Evolutionary conservation across 2,329 filamentous ascomycete species (phyloP).

Genomic region (Aspergillus carbonarius): DNA sequence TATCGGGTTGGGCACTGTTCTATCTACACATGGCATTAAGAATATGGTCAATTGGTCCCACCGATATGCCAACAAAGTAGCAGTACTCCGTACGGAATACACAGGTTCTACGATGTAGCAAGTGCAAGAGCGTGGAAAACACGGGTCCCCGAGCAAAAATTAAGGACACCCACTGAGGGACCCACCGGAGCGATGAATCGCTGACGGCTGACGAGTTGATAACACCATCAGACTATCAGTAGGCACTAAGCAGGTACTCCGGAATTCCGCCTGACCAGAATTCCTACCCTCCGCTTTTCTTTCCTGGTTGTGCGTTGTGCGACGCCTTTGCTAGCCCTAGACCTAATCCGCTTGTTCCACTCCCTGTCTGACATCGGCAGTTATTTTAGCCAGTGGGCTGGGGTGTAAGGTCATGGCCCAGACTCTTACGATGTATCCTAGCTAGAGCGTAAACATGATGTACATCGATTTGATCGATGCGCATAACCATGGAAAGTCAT

Average conservation of each 20-base stretch:
- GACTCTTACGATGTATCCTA: too few species aligned
- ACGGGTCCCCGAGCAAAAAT: neutral
- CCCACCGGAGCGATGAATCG: neutral
- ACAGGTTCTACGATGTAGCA: too few species aligned
- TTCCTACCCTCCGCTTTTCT: neutral
- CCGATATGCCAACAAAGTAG: neutral
- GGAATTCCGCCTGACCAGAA: neutral
- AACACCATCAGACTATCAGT: neutral
- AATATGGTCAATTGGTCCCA: conserved; percentile 6
- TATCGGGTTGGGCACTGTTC: neutral
- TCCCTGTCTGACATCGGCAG: neutral
- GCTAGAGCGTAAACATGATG: neutral
- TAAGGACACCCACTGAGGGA: neutral
- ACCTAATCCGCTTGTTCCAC: neutral
- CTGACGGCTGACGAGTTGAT: neutral
- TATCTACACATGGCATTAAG: conserved; percentile 11
- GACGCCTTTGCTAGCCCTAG: neutral
- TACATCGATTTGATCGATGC: neutral
- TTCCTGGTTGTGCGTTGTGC: neutral
- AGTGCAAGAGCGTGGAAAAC: neutral
- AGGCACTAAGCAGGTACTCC: neutral
- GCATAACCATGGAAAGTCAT: neutral
- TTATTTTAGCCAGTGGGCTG: neutral
- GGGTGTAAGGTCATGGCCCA: too few species aligned
- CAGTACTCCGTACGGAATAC: too few species aligned